Evolutionary conservation across 805 yeast genomes (phyloP).

Genomic region (Saccharomycopsis fermentans): DNA sequence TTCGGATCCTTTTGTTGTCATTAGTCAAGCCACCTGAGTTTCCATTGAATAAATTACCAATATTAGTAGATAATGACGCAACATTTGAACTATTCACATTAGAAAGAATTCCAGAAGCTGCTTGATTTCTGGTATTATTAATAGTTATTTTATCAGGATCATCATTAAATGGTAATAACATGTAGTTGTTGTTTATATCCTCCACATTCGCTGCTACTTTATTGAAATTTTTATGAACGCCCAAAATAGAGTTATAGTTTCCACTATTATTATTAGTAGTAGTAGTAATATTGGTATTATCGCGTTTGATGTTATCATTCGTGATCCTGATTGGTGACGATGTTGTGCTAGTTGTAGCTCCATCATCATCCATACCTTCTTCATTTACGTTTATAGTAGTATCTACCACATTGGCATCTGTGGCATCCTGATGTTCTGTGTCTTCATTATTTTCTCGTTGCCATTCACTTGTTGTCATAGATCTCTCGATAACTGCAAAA

Average conservation of each 20-base stretch:
- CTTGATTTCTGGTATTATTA: neutral
- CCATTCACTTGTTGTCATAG: slow-evolving; percentile 3
- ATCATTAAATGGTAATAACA: neutral
- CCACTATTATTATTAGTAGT: neutral
- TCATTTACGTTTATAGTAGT: neutral
- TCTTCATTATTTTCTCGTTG: neutral
- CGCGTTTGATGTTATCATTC: neutral
- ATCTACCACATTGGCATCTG: neutral
- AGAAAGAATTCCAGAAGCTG: neutral
- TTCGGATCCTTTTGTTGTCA: neutral
- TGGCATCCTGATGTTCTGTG: neutral
- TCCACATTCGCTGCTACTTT: neutral
- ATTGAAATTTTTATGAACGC: neutral
- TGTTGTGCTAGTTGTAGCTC: neutral
- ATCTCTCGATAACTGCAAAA: slow-evolving; percentile 7
- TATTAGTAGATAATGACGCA: neutral
- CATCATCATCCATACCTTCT: neutral
- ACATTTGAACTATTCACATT: neutral
- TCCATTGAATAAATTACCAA: neutral
- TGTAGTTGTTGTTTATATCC: neutral
- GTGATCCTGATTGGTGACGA: slow-evolving; percentile 3
- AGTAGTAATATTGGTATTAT: too few species aligned
- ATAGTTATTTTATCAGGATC: neutral
- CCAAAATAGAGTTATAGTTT: neutral
- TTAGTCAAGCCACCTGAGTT: neutral